phyloP scores from a whole-genome alignment of 768 basidiomycete genomes.

The Gyrodon lividus region DNA sequence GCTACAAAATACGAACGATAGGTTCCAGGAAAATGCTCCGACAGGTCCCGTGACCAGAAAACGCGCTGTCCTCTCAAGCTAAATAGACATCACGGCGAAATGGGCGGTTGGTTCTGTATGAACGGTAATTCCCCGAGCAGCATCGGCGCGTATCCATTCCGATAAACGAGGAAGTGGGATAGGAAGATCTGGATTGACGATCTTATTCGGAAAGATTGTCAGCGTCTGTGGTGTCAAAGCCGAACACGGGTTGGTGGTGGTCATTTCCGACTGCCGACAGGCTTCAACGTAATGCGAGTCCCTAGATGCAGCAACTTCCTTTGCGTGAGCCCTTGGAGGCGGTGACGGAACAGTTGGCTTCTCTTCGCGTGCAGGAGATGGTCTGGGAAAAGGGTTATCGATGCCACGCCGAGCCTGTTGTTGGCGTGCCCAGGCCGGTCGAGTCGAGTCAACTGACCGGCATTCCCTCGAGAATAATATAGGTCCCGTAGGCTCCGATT shows the following conservation, averaged over 20 bases:
- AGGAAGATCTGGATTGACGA: constrained; percentile 51
- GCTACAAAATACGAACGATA: constrained; percentile 2
- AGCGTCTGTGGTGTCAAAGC: constrained; percentile 13
- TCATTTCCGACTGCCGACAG: constrained; percentile 29
- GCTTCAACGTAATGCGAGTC: constrained; percentile 36
- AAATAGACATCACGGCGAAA: constrained; percentile 13
- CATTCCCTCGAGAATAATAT: constrained; percentile 15
- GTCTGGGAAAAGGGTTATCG: constrained; percentile 50
- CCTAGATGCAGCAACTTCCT: constrained; percentile 14
- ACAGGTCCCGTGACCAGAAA: no score
- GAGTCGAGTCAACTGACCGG: constrained; percentile 25
- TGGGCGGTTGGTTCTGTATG: constrained; percentile 18
- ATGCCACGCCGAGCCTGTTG: constrained; percentile 48
- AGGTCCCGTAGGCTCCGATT: constrained; percentile 14
- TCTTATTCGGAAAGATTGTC: constrained; percentile 39
- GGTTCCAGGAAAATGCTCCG: neutral
- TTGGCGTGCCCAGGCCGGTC: constrained; percentile 52
- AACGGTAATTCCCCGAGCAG: constrained; percentile 24
- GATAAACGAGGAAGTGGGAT: constrained; percentile 52
- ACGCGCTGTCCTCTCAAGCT: neutral
- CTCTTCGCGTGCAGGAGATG: constrained; percentile 21
- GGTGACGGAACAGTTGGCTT: constrained; percentile 26
- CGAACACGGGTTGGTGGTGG: constrained; percentile 18
- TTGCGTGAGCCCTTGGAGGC: constrained; percentile 32
- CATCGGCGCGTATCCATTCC: constrained; percentile 53